Evolutionary conservation across 352 stramenopile species (phyloP).

Genomic region (Thraustochytrium striatum): DNA sequence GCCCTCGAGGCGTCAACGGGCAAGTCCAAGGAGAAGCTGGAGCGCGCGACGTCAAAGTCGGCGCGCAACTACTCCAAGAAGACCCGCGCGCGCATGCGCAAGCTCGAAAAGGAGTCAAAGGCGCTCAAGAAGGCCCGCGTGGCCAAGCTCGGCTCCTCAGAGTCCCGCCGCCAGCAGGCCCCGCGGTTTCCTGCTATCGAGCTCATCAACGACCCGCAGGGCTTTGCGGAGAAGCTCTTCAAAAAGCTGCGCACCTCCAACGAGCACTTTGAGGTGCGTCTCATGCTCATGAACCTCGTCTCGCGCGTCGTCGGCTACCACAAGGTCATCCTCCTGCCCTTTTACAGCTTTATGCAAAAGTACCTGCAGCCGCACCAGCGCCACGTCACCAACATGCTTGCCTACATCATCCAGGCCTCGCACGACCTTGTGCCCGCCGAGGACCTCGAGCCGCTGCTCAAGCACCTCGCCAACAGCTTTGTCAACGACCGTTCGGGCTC

Average conservation of each 20-base stretch:
- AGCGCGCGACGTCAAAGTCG: slow-evolving; percentile 64
- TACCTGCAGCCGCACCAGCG: slow-evolving; percentile 73
- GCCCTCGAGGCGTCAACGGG: slow-evolving; percentile 67
- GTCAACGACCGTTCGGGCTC: slow-evolving; percentile 75
- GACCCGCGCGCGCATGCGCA: slow-evolving; percentile 79
- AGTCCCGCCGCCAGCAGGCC: neutral
- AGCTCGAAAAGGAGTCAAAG: slow-evolving; percentile 79
- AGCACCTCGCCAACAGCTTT: slow-evolving; percentile 96
- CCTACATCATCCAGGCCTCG: slow-evolving; percentile 93
- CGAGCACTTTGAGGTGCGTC: slow-evolving; percentile 84
- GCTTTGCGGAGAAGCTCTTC: slow-evolving; percentile 85
- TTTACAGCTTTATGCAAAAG: slow-evolving; percentile 93
- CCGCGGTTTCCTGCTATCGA: slow-evolving; percentile 93
- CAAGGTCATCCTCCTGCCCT: slow-evolving; percentile 88
- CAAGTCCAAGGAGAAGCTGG: slow-evolving; percentile 20
- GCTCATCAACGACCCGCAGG: slow-evolving; percentile 92
- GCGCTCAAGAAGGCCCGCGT: slow-evolving; percentile 66
- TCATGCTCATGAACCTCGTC: slow-evolving; percentile 99
- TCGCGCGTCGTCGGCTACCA: slow-evolving; percentile 92
- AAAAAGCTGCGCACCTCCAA: slow-evolving; percentile 80
- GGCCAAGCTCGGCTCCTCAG: neutral
- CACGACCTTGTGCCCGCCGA: slow-evolving; percentile 94
- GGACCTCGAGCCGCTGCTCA: slow-evolving; percentile 89
- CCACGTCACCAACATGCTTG: slow-evolving; percentile 87
- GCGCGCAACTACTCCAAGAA: slow-evolving; percentile 91